Evolutionary conservation across 1,284 basidiomycete genomes (phyloP), one percentile per base, ranked within the genome.

Genomic region (Rhodofomes roseus): DNA sequence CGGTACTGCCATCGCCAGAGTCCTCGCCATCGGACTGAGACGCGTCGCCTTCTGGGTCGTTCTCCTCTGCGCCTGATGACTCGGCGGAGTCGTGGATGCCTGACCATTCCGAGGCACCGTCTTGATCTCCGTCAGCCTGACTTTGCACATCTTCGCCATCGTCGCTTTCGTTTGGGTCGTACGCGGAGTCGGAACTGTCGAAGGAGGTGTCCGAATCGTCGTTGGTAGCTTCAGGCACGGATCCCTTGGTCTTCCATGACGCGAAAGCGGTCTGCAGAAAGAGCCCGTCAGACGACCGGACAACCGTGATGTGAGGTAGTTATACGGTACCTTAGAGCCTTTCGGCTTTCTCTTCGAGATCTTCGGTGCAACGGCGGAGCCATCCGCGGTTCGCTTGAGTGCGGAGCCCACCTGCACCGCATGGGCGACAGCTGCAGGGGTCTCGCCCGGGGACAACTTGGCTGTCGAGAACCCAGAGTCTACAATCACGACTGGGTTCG

Each of bases 111-210:
- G 54, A 41, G 37, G 16, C 40, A 22, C 57, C 63, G 56, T 60
- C 48, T 1, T 66, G 66, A 56, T 51, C 48, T 16, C 29, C 48
- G 55, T 61, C 53, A n/a, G 59, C 58, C 44, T 65, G 40, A 40
- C 55, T 52, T 23, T 67, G 61, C 16, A 56, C 60, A 4, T 66
- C 63, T n/a, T 71, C 70, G 34, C 71, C 69, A 29, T 75, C 75
- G 16, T 48, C 46, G 25, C 73, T 73, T 7, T 77, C 77, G 18
- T 74, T 67, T 1, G 76, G 71, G 63, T 88, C 86, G 62, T 84
- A 77, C 8, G 77, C 84, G 22, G 88, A 91, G 70, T 90, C 87
- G 3, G 90, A 91, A 67, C 88, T 90, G 70, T 90, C 85, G 62
- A 89, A 92, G 0, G 89, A 89, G 2, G 79, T 77, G 57, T 89